Percentiles rank a stretch among this genome's conserved stretches.
Conservation (phyloP, 2,329 filamentous ascomycete species). For the Apiospora koreana region DNA sequence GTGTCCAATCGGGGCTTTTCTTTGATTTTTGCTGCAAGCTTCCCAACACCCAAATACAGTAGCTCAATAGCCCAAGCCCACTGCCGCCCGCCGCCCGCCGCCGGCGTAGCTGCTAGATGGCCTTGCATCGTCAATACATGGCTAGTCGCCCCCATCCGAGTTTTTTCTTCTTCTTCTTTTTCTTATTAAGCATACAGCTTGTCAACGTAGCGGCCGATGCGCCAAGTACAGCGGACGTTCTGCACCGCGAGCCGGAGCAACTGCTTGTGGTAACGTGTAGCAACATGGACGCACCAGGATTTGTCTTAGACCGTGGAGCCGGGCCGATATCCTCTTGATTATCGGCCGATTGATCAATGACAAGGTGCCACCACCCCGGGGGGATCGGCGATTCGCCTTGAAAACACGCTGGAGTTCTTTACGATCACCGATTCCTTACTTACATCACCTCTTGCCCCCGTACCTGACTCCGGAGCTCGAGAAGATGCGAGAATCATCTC, state of each 20-base stretch:
- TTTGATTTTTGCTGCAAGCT: neutral
- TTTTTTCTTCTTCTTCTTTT: too few species aligned
- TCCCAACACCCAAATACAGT: neutral
- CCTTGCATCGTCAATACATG: neutral
- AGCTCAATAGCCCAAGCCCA: neutral
- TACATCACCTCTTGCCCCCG: neutral
- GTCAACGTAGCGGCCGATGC: neutral
- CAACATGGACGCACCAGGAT: neutral
- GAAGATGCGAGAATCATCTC: neutral
- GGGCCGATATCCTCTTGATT: conserved; percentile 2
- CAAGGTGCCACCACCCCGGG: neutral
- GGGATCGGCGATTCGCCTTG: neutral
- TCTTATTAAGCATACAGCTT: neutral
- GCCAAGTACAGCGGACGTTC: neutral
- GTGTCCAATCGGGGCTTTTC: neutral
- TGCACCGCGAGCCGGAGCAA: neutral
- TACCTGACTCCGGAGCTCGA: neutral
- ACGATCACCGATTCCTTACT: neutral
- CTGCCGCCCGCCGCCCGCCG: conserved; percentile 1
- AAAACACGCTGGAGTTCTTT: neutral
- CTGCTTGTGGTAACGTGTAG: neutral
- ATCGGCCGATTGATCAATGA: neutral
- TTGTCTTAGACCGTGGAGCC: conserved; percentile 7
- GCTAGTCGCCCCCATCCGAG: neutral
- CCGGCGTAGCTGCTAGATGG: neutral